Percentiles rank a stretch among this genome's conserved stretches.
Conservation (phyloP, 169 alveolate species). For the Plasmodium billcollinsi region DNA sequence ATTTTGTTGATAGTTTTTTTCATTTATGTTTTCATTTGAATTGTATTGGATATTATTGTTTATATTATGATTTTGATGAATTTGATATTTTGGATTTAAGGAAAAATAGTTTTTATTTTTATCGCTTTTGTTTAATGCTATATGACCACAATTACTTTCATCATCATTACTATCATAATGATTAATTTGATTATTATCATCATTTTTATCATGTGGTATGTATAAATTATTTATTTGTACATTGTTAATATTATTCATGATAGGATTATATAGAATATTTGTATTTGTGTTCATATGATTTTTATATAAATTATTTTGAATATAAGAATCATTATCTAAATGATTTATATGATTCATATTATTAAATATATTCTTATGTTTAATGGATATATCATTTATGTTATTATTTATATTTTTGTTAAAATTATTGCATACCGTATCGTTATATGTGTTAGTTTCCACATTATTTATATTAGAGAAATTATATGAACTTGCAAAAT, state of each 20-base stretch:
- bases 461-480: slow-evolving; percentile 1
- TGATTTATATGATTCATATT: slow-evolving; percentile 5
- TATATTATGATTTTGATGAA: neutral
- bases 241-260: neutral
- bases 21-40: neutral
- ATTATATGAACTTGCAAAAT: neutral
- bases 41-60: neutral
- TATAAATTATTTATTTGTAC: neutral
- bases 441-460: neutral
- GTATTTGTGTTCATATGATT: slow-evolving; percentile 2
- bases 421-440: neutral
- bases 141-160: neutral
- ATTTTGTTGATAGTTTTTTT: slow-evolving; percentile 1
- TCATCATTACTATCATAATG: neutral
- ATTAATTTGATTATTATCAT: neutral
- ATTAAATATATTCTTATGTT: neutral
- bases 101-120: neutral
- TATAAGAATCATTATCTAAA: neutral
- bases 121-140: too few relatives aligned
- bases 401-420: slow-evolving; percentile 6
- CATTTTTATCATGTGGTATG: neutral
- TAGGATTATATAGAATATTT: neutral
- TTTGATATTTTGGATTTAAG: neutral
- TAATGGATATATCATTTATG: neutral
- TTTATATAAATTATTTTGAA: slow-evolving; percentile 10